These are phyloP conservation scores for Metschnikowia bowlesiae DNA, from an alignment of 805 yeast genomes.

Conservation along the genomic window DNA sequence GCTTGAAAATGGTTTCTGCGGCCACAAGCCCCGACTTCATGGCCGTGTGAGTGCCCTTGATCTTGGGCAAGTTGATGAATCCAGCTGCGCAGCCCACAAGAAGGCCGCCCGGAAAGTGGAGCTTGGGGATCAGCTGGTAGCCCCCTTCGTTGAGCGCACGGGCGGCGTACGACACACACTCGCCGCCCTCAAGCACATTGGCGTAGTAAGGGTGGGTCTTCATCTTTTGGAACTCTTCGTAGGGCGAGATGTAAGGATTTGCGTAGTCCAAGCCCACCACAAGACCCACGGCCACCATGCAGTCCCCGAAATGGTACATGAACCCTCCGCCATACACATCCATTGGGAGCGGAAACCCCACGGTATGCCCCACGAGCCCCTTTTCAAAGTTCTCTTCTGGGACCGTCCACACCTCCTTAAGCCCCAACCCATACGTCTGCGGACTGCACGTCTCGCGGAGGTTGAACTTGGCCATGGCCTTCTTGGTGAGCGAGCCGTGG, in stretches of 20 bases:
- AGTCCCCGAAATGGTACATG: constrained; percentile 94
- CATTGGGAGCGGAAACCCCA: constrained; percentile 79
- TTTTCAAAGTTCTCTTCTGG: constrained; percentile 70
- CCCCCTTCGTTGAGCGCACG: constrained; percentile 98
- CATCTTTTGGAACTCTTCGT: constrained; percentile 92
- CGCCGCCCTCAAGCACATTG: constrained; percentile 76
- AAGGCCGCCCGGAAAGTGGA: constrained; percentile 94
- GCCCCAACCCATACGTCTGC: constrained; percentile 94
- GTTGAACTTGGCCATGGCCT: constrained; percentile 62
- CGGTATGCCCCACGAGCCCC: constrained; percentile 79
- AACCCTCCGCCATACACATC: constrained; percentile 95
- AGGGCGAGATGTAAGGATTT: constrained; percentile 94
- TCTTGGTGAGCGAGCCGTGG: constrained; percentile 87
- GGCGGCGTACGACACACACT: constrained; percentile 91
- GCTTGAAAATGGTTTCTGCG: constrained; percentile 71
- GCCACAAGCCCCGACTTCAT: constrained; percentile 95
- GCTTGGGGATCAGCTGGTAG: constrained; percentile 82
- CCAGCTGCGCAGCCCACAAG: constrained; percentile 96
- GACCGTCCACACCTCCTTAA: constrained; percentile 97
- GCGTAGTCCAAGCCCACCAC: constrained; percentile 92
- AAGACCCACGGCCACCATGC: constrained; percentile 85
- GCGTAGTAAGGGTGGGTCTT: constrained; percentile 85
- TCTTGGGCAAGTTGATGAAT: constrained; percentile 93
- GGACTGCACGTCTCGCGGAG: constrained; percentile 61
- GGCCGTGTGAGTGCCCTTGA: constrained; percentile 97